Evolutionary conservation across 2,329 filamentous ascomycete species (phyloP), one percentile per base, ranked within the genome.

Genomic region (Aspergillus tanneri): DNA sequence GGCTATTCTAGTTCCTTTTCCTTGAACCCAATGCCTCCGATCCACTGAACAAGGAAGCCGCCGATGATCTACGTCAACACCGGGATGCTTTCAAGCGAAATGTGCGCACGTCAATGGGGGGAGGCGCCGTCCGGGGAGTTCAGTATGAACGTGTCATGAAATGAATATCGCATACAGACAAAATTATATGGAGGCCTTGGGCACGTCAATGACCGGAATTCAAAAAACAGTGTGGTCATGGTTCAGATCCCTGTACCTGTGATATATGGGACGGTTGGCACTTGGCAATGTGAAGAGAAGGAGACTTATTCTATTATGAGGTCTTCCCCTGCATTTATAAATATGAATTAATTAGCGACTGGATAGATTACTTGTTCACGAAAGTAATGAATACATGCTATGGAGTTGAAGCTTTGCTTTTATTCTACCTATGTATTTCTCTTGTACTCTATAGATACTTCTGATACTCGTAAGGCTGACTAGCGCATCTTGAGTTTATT

Each of bases 11-110:
- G 86, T 97, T 97, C 67, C 80, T 99, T 43, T 99, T 99, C 79
- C 84, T 97, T 54, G 93, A 99, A 70, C 93, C 93, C 14, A 99
- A 99, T 66, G 90, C 93, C 8, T 91, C 88, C 40, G 93, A 99
- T 66, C 93, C 93, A n/a, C 76, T 99, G 52, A 99, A 99, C 73
- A 96, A 99, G 77, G 92, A 97, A 64, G 93, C 93, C 0, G 93
- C 93, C 3, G 90, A 96, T 53, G 93, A 97, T 66, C 77, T 99
- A 59, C 84, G 92, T 62, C 78, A 79, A 39, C 95, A 93, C 70
- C 77, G 90, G 28, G 93, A 97, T 45, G 82, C 79, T 23, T 99
- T 99, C 74, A 93, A 91, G 78, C 80, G 90, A 52, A 96, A 97
- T 65, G 93, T 97, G 30, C 82, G 88, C 62, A 80, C 79, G 18